Base-by-base conservation (phyloP, 2,329 filamentous ascomycete species). In the Hypomyces perniciosus region DNA sequence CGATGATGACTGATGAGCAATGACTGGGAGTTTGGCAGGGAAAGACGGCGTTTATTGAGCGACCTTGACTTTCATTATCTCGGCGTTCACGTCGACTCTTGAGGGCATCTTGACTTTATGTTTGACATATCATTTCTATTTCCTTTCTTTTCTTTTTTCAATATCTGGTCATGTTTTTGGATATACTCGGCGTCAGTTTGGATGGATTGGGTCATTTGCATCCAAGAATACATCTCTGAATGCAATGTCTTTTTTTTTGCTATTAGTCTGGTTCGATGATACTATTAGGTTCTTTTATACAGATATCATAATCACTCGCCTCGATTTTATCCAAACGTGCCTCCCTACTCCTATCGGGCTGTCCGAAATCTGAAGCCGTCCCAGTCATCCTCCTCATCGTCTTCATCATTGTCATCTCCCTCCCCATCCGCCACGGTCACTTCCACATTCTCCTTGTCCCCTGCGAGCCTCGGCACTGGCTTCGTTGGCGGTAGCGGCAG, bases 331-430 rank as follows among this genome's bases (percentile, higher is more conserved):
- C 6, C n/a, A 26, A 2, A 7, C 28, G 10, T 37, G 44, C 13
- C 13, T 34, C 44, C 8, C 7, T 29, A 5, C 10, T 13, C 13
- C 12, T 38, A 38, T 13, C 45, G 62, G 41, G 53, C 50, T 35
- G 54, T 54, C 27, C 60, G 62, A 56, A 81, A 80, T 31, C 78
- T 66, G 57, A 85, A 84, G 2, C 75, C 80, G 52, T 79, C 79
- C 68, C 83, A 86, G 48, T 83, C 82, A 4, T 76, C 74, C 0
- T 69, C 68, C 0, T 68, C 65, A 0, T 75, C 73, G 5, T 80
- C 78, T 2, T 78, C 74, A 2, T 74, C 74, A 0, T 77, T 76
- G 0, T 78, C 73, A 0, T 74, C 71, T 2, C 73, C 72, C 0
- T 68, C 66, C 1, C 63, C 64, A 2, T 68, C 67, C 3, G 65